Evolutionary conservation across 2,329 filamentous ascomycete species (phyloP).

Genomic region (Coniochaeta sp.): DNA sequence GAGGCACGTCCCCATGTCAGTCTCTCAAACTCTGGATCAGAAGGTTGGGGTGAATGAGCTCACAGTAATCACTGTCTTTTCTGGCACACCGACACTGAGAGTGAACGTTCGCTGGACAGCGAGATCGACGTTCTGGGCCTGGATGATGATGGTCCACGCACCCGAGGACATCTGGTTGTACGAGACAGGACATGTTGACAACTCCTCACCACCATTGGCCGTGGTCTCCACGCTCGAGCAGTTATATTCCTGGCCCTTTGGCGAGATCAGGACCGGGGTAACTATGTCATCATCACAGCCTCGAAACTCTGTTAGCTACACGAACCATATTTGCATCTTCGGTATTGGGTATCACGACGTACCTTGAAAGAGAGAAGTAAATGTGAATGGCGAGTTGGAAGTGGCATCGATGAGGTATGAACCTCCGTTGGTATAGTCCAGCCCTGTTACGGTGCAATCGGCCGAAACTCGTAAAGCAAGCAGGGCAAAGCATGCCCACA

Average conservation of each 20-base stretch:
- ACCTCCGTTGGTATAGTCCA: conserved; percentile 17
- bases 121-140: conserved; percentile 14
- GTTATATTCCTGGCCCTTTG: conserved; percentile 9
- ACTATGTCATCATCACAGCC: conserved; percentile 11
- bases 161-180: conserved; percentile 11
- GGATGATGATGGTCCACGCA: conserved; percentile 14
- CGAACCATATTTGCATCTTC: neutral
- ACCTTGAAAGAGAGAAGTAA: conserved; percentile 14
- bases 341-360: too few relatives aligned
- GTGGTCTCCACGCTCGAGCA: conserved; percentile 11
- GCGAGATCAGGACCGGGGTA: conserved; percentile 12
- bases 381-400: conserved; percentile 10
- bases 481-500: conserved; percentile 3
- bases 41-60: neutral
- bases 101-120: conserved; percentile 13
- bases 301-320: neutral
- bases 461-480: conserved; percentile 1
- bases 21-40: neutral
- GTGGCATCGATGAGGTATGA: conserved; percentile 15
- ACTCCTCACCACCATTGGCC: conserved; percentile 6
- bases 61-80: conserved; percentile 9
- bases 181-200: conserved; percentile 8
- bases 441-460: conserved; percentile 12
- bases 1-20: neutral
- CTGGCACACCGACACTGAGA: conserved; percentile 10